Conservation (phyloP, 139 green algal species). For the Desmodesmus armatus region DNA sequence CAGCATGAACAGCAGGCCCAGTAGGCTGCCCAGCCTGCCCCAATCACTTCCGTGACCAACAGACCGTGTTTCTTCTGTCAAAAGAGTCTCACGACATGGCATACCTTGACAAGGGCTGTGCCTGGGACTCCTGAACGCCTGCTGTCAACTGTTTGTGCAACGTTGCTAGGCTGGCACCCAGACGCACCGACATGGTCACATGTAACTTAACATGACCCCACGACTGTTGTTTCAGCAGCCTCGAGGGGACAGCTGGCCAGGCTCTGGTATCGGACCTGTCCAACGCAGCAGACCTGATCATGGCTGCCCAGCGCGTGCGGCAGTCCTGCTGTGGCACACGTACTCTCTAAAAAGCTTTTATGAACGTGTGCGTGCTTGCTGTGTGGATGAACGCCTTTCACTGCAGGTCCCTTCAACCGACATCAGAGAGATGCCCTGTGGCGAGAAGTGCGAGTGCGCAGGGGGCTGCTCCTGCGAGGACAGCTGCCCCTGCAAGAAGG, state of each 20-base stretch:
- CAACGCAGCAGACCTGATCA: neutral
- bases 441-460: constrained; percentile 1
- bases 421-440: neutral
- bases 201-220: neutral
- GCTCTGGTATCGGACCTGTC: no score
- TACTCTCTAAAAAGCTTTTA: neutral
- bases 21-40: no score
- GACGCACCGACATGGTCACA: neutral
- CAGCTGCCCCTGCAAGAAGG: neutral
- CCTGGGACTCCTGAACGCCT: neutral
- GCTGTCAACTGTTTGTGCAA: neutral
- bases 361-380: neutral
- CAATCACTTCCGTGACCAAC: neutral
- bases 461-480: neutral
- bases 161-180: neutral
- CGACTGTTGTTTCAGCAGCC: neutral
- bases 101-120: neutral
- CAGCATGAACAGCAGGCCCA: no score
- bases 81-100: neutral
- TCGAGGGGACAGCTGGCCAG: neutral
- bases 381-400: no score
- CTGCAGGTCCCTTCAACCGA: no score
- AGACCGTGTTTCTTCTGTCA: neutral
- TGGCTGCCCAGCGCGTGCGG: neutral
- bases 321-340: neutral